These are phyloP conservation scores for Saccharomyces hybrid DNA, from an alignment of 1,139 yeast genomes.

Conservation along the genomic window DNA sequence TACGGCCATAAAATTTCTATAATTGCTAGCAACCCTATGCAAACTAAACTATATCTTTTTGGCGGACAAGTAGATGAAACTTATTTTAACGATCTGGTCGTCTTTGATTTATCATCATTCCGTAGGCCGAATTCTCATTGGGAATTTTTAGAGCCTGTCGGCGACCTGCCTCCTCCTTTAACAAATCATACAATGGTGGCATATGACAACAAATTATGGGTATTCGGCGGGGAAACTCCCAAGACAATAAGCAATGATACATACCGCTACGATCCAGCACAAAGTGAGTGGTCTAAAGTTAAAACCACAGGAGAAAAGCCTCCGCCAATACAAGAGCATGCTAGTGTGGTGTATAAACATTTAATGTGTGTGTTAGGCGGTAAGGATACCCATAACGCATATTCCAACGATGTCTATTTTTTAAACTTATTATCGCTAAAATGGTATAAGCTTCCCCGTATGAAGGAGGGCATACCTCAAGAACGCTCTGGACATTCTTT, in stretches of 20 bases:
- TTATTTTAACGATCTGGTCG: conserved; percentile 77
- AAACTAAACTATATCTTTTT: conserved; percentile 72
- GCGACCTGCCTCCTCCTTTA: conserved; percentile 71
- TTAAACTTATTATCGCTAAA: conserved; percentile 60
- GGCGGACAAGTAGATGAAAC: conserved; percentile 94
- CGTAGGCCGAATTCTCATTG: conserved; percentile 78
- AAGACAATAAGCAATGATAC: conserved; percentile 59
- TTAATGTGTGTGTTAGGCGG: conserved; percentile 83
- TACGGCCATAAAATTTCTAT: conserved; percentile 80
- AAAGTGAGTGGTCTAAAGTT: conserved; percentile 53
- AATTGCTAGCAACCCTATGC: conserved; percentile 53
- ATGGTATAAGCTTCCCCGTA: conserved; percentile 57
- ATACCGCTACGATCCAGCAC: conserved; percentile 71
- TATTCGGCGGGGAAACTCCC: conserved; percentile 93
- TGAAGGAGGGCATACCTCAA: conserved; percentile 49
- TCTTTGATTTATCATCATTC: conserved; percentile 83
- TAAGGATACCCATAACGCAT: conserved; percentile 61
- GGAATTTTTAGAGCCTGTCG: conserved; percentile 55
- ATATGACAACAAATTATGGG: conserved; percentile 67
- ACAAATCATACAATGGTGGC: conserved; percentile 89
- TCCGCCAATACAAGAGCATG: conserved; percentile 82
- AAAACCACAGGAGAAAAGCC: conserved; percentile 56
- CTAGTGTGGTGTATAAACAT: conserved; percentile 70
- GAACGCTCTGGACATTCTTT: conserved; percentile 88
- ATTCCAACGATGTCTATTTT: conserved; percentile 57